Evolutionary conservation across 2,329 filamentous ascomycete genomes (phyloP), one percentile per base, ranked within the genome.

Genomic region (Cytospora piceae): DNA sequence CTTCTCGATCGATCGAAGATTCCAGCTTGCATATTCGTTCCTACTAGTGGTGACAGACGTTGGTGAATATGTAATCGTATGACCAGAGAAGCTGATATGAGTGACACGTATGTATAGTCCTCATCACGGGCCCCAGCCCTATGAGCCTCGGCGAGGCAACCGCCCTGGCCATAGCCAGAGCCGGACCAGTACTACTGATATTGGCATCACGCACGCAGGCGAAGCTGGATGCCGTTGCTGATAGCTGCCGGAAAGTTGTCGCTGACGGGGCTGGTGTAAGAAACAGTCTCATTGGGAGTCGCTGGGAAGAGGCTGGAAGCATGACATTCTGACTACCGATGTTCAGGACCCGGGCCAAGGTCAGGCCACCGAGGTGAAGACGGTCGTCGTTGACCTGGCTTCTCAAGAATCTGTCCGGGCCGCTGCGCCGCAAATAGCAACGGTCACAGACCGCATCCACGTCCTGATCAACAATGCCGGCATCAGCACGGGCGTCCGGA

Each of bases 381-480:
- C 73, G 57, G 52, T 76, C 58, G 64, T 70, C 61, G 65, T 69
- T 7, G 74, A 75, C 61, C 67, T 76, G 22, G 56, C 70, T n/a
- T 73, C 74, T 27, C 69, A 74, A 20, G 67, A 68, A 67, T 76
- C 73, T 68, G 73, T 74, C n/a, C 72, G 74, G 24, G 65, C 68
- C 20, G 72, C 74, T n/a, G 75, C 74, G n/a, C 67, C 68, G 54
- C 51, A 64, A 39, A 46, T 58, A 37, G 58, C 69, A 37, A 74
- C 73, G 58, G 69, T 75, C 12, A 62, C 70, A 22, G 74, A 76
- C 67, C 69, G 71, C 54, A 73, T 69, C 46, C 79, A 82, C 69
- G 76, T 81, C 52, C 70, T 82, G 5, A 74, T 80, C 60, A 75
- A 76, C 57, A 81, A 81, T 65, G 81, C 81, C 0, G 81, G 79